Percentiles rank a stretch among this genome's conserved stretches.
These are phyloP conservation scores for Tripterygium wilfordii DNA, from an alignment of 177 flowering plant genomes.

Conservation along the genomic window DNA sequence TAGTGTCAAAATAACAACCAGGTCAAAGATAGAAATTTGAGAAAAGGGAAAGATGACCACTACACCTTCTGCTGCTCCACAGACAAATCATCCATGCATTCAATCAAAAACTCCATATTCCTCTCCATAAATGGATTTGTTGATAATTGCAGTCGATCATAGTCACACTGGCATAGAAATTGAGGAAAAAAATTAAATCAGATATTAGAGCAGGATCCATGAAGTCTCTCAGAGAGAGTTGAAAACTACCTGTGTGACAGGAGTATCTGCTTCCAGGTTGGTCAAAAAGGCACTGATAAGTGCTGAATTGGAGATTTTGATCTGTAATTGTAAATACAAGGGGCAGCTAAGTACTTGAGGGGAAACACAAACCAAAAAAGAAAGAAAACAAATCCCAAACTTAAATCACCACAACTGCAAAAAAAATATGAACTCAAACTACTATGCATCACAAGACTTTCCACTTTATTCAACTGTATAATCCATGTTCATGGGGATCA, in stretches of 20 bases:
- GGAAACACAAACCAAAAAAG: no score
- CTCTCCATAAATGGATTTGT: conserved; percentile 80
- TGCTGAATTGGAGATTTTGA: conserved; percentile 96
- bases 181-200: not conserved
- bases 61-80: conserved; percentile 89
- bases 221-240: not conserved
- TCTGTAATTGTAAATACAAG: conserved; percentile 33
- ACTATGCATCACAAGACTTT: no score
- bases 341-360: no score
- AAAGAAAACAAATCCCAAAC: no score
- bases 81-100: conserved; percentile 96
- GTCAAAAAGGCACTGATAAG: conserved; percentile 97
- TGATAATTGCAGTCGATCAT: conserved; percentile 82
- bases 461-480: no score
- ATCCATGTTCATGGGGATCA: no score
- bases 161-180: conserved; percentile 87
- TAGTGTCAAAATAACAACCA: not conserved
- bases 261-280: conserved; percentile 79
- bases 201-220: no score
- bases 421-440: no score
- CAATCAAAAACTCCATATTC: conserved; percentile 85
- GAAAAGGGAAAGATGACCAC: conserved; percentile 15
- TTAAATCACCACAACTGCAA: no score
- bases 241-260: conserved; percentile 91
- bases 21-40: not conserved